Conservation (phyloP, 305 asterid species). For the Rubia balearica region DNA sequence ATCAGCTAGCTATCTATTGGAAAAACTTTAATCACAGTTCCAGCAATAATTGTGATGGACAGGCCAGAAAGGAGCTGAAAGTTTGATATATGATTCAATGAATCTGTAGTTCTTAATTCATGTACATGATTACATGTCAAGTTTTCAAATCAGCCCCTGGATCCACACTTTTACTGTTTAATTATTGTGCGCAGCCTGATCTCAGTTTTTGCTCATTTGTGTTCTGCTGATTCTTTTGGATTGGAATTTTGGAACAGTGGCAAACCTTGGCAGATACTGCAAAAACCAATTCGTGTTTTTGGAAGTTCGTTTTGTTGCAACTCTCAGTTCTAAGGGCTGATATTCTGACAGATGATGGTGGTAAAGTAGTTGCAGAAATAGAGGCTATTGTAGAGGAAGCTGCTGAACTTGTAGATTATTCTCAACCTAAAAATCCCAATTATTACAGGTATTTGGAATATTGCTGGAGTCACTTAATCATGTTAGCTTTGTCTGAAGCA, state of each 20-base stretch:
- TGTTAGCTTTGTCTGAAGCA: not conserved
- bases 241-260: conserved; percentile 57
- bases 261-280: conserved; percentile 79
- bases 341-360: conserved; percentile 52
- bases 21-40: not conserved
- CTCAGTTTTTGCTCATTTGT: not conserved
- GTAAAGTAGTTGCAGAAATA: conserved; percentile 83
- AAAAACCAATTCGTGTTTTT: conserved; percentile 66
- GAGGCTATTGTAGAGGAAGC: conserved; percentile 94
- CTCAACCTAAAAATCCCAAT: conserved; percentile 76
- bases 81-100: not conserved
- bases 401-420: conserved; percentile 91
- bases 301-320: conserved; percentile 92
- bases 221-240: conserved; percentile 8
- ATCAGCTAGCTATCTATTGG: not conserved
- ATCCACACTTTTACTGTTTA: not conserved
- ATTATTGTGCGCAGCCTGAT: not conserved
- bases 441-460: conserved; percentile 65
- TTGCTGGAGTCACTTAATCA: not conserved
- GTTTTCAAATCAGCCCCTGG: not conserved
- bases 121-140: not conserved
- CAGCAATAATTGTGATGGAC: not conserved
- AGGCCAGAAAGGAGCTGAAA: not conserved
- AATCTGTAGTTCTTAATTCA: not conserved
- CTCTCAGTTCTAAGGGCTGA: conserved; percentile 62